Percentiles rank a stretch among this genome's conserved stretches.
phyloP scores from a whole-genome alignment of 2,329 filamentous ascomycete genomes.

The Venturia effusa region DNA sequence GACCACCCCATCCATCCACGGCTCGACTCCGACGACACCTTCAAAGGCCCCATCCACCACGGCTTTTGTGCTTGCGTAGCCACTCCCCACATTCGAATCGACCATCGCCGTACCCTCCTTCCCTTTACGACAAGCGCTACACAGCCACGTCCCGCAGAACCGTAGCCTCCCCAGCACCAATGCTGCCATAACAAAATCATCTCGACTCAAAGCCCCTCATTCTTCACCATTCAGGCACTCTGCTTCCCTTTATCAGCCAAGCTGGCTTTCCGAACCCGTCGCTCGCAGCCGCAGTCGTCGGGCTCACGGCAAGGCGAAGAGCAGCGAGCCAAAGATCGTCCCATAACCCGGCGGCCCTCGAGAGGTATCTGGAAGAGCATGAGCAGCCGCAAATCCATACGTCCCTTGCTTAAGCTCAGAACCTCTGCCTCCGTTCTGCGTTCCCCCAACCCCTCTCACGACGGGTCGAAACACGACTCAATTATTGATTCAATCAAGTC shows the following conservation, averaged over 20 bases:
- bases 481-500: slow-evolving; percentile 34
- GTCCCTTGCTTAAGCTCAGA: slow-evolving; percentile 4
- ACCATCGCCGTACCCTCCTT: neutral
- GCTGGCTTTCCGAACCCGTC: slow-evolving; percentile 11
- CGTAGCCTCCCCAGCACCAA: neutral
- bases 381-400: slow-evolving; percentile 10
- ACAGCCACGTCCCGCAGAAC: neutral
- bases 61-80: neutral
- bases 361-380: slow-evolving; percentile 13
- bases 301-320: slow-evolving; percentile 8
- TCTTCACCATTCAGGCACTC: slow-evolving; percentile 8
- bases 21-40: neutral
- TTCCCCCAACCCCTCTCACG: neutral
- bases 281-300: slow-evolving; percentile 9
- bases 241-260: slow-evolving; percentile 10
- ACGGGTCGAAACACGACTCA: slow-evolving; percentile 10
- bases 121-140: neutral
- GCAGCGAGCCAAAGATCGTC: slow-evolving; percentile 10
- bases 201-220: neutral
- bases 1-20: neutral
- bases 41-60: neutral
- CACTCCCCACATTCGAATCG: neutral
- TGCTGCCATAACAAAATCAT: neutral
- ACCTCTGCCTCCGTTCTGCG: slow-evolving; percentile 3
- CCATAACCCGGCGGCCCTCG: neutral